Base-by-base conservation (phyloP, 2,329 filamentous ascomycete genomes). In the Alternaria atra region DNA sequence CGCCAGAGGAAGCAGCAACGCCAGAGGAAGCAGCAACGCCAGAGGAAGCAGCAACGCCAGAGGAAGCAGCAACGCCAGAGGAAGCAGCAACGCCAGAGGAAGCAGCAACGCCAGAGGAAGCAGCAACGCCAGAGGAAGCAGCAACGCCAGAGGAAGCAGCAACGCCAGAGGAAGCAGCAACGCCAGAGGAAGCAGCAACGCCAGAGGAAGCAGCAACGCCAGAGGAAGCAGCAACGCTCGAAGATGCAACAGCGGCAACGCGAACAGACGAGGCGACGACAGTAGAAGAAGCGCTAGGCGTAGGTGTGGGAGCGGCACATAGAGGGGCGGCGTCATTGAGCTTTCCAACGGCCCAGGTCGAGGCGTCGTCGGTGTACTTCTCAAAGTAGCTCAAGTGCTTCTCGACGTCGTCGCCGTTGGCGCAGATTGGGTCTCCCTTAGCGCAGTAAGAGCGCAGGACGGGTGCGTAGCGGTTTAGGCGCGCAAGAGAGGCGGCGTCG, bases 371-470 rank as follows among this genome's bases (percentile, higher is more conserved):
- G 47, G 66, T 65, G 64, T 67, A 69, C 42, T 51, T 23, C 53
- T 71, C 60, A 52, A 84, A 86, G 64, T 89, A 89, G 54, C 84
- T 83, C 71, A 88, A 83, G 73, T 89, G 87, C 17, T 83, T 82
- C 64, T 83, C 81, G 32, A 83, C 80, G 64, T 89, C 80, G 68
- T 82, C 86, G 52, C 87, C 88, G 46, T 85, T 86, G 74, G 86
- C 89, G 81, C 88, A 90, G 76, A 87, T 89, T 0, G 87, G 87
- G 65, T 89, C 87, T 6, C 84, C 70, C 13, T 82, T 79, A 66
- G 89, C 86, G 71, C 88, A 90, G 80, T 89, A 90, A 10, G 85
- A 86, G 77, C 87, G 80, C 63, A 89, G 85, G 66, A 85, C 85
- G 8, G 72, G 67, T 20, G 84, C 81, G 63, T 66, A 70, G 54